Evolutionary conservation across 2,329 filamentous ascomycete genomes (phyloP), one percentile per base, ranked within the genome.

Genomic region (Trichoderma aggressivum): DNA sequence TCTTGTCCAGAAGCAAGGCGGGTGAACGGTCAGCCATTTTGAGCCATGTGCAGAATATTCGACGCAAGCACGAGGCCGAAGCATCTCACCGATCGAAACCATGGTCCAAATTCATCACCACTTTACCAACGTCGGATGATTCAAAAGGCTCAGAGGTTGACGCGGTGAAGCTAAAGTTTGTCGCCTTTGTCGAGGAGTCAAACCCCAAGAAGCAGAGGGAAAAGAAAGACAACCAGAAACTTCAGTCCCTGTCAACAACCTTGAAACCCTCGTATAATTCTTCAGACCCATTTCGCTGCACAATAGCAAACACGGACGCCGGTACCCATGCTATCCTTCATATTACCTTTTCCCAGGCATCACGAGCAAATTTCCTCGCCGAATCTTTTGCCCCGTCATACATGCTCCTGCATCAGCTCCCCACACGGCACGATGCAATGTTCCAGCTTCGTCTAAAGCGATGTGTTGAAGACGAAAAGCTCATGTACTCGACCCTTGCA

Each of bases 401-500:
- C 3, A 36, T n/a, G n/a, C 62, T 65, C 2, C 14, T 36, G 28
- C 47, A 36, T 10, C n/a, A 55, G 16, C 7, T 32, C 7, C 47
- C 62, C 8, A 56, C 36, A 32, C 32, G 50, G 24, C 63, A 66
- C 32, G 63, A 66, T 18, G 39, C 21, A 66, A 66, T 66, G 63
- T 66, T 56, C 3, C 47, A 56, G 6, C 32, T 58, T 24, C 63
- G 63, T 50, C 43, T 50, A 0, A 50, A 50, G 21, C 43, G n/a
- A n/a, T 50, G 43, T 6, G 43, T 50, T n/a, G 63, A 56, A 16
- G 50, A 66, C n/a, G 16, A 66, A 21, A 66, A 66, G 32, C 50
- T 66, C 30, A 66, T 56, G 11, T 66, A 66, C 32, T 66, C 63
- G 10, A 66, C 63, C 8, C 50, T 66, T 34, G 32, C 63, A 16